phyloP scores from a whole-genome alignment of 352 stramenopile species.

The Phytophthora syringae region DNA sequence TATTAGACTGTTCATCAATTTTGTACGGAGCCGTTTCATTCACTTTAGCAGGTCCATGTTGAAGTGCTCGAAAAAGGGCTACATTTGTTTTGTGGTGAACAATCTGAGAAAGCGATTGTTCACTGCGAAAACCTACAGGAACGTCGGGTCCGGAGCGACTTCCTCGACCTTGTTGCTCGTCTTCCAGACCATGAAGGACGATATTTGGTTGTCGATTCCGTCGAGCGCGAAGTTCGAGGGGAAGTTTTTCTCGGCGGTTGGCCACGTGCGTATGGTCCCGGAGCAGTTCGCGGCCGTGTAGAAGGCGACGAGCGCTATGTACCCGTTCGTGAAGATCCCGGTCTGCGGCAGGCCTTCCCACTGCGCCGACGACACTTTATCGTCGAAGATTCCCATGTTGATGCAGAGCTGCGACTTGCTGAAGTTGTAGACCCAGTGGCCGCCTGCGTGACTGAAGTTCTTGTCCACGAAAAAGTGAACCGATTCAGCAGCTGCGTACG shows the following conservation, averaged over 20 bases:
- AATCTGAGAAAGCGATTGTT: too few relatives aligned
- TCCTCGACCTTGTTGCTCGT: neutral
- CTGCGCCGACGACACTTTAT: slow-evolving; percentile 7
- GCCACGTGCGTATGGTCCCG: neutral
- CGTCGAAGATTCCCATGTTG: slow-evolving; percentile 1
- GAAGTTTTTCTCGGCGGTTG: slow-evolving; percentile 8
- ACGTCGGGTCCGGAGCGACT: neutral
- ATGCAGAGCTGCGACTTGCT: slow-evolving; percentile 11
- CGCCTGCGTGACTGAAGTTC: slow-evolving; percentile 3
- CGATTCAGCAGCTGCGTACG: neutral
- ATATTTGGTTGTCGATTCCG: slow-evolving; percentile 2
- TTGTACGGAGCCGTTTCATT: neutral
- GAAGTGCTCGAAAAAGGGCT: neutral
- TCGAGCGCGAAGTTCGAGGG: slow-evolving; percentile 3
- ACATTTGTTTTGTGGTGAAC: too few relatives aligned
- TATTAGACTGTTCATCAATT: too few relatives aligned
- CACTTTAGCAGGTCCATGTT: neutral
- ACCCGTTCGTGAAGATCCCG: slow-evolving; percentile 4
- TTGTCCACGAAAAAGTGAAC: slow-evolving; percentile 11
- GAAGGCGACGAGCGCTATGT: slow-evolving; percentile 13
- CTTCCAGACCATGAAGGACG: slow-evolving; percentile 8
- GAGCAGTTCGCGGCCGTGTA: slow-evolving; percentile 5
- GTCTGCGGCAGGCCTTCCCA: slow-evolving; percentile 11
- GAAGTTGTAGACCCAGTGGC: slow-evolving; percentile 6
- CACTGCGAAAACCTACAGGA: neutral